phyloP scores from a whole-genome alignment of 177 flowering plant genomes.

The Vitis hybrid region DNA sequence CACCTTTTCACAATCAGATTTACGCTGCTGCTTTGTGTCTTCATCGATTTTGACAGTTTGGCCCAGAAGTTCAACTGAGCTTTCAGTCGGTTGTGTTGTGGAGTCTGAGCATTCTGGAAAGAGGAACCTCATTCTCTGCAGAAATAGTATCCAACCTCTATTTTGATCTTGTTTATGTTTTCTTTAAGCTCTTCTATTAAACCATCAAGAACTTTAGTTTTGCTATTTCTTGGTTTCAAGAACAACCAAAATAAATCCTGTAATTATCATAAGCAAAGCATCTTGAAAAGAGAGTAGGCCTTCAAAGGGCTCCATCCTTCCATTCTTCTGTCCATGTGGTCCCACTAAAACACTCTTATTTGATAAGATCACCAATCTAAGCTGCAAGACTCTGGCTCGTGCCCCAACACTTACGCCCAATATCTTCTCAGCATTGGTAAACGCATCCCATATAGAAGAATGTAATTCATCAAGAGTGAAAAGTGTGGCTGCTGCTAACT shows the following conservation, averaged over 20 bases:
- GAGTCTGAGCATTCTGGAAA: too few relatives aligned
- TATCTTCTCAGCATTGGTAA: slow-evolving; percentile 84
- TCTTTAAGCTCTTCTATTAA: slow-evolving; percentile 67
- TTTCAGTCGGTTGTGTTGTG: too few relatives aligned
- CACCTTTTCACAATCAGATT: too few relatives aligned
- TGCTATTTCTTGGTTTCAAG: slow-evolving; percentile 63
- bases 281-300: slow-evolving; percentile 49
- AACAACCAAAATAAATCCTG: slow-evolving; percentile 68
- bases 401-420: slow-evolving; percentile 70
- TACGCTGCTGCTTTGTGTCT: too few relatives aligned
- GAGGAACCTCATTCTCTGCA: too few relatives aligned
- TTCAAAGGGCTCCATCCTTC: slow-evolving; percentile 25
- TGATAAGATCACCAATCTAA: slow-evolving; percentile 83
- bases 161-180: slow-evolving; percentile 38
- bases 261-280: slow-evolving; percentile 66
- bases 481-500: slow-evolving; percentile 67
- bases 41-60: too few relatives aligned
- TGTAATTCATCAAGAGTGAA: slow-evolving; percentile 66
- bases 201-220: slow-evolving; percentile 65
- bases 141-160: slow-evolving; percentile 16
- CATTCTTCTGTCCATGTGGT: slow-evolving; percentile 27
- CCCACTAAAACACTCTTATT: slow-evolving; percentile 56
- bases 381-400: slow-evolving; percentile 92
- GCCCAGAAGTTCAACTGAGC: too few relatives aligned
- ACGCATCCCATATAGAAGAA: slow-evolving; percentile 77